Percentiles rank a stretch among this genome's conserved stretches.
phyloP scores from a whole-genome alignment of 2,329 filamentous ascomycete genomes.

The Elsinoe ampelina region DNA sequence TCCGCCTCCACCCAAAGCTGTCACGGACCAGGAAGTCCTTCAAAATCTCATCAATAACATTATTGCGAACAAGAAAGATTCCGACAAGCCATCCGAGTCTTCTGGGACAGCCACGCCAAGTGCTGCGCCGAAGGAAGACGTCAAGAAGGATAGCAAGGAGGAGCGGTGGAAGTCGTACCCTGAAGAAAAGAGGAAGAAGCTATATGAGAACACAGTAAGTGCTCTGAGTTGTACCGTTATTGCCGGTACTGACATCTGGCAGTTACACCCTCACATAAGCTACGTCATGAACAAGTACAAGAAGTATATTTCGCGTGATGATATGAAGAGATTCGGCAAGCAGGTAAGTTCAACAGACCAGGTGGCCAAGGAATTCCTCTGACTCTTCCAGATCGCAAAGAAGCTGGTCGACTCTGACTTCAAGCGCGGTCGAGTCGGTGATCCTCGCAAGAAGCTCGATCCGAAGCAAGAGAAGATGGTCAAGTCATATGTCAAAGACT shows the following conservation, averaged over 20 bases:
- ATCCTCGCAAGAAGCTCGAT: slow-evolving; percentile 66
- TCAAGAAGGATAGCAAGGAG: slow-evolving; percentile 46
- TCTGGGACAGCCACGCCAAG: slow-evolving; percentile 58
- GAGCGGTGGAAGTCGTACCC: slow-evolving; percentile 63
- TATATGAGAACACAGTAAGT: slow-evolving; percentile 87
- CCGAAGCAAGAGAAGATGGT: slow-evolving; percentile 68
- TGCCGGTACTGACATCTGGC: slow-evolving; percentile 15
- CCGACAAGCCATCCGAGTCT: slow-evolving; percentile 43
- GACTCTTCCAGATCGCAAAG: slow-evolving; percentile 53
- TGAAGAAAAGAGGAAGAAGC: slow-evolving; percentile 82
- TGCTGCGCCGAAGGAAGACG: slow-evolving; percentile 39
- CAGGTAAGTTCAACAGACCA: slow-evolving; percentile 37
- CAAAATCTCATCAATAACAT: slow-evolving; percentile 66
- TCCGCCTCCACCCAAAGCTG: slow-evolving; percentile 51
- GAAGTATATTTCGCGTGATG: slow-evolving; percentile 75
- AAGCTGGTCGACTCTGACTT: slow-evolving; percentile 88
- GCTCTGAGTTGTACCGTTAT: background rate
- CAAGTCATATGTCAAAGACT: slow-evolving; percentile 74
- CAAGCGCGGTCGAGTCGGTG: slow-evolving; percentile 75
- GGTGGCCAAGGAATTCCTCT: slow-evolving; percentile 33
- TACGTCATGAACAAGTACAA: slow-evolving; percentile 80
- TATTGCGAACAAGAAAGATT: slow-evolving; percentile 54
- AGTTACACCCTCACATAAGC: slow-evolving; percentile 80
- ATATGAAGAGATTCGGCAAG: slow-evolving; percentile 55
- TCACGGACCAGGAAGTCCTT: slow-evolving; percentile 64